phyloP scores from a whole-genome alignment of 345 rosid species.

The Ceriops zippeliana region DNA sequence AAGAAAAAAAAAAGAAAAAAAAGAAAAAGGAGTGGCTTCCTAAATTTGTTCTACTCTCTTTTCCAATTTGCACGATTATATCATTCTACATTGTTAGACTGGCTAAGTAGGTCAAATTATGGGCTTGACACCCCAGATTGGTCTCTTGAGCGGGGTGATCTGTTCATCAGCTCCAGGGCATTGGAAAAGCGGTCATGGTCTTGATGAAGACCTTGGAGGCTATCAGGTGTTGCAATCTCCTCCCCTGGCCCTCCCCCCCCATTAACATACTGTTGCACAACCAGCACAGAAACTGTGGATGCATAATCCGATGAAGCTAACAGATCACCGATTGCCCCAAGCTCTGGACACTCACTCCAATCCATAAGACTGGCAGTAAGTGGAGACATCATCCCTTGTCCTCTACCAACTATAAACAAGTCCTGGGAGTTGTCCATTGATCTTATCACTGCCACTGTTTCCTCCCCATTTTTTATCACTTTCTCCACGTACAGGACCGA shows the following conservation, averaged over 20 bases:
- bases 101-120: no score
- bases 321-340: slow-evolving; percentile 89
- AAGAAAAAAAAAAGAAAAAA: no score
- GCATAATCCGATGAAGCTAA: slow-evolving; percentile 92
- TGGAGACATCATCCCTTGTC: slow-evolving; percentile 67
- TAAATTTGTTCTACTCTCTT: no score
- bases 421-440: slow-evolving; percentile 68
- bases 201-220: neutral
- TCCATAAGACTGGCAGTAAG: slow-evolving; percentile 86
- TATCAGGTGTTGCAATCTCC: neutral
- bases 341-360: slow-evolving; percentile 99
- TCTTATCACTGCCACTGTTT: slow-evolving; percentile 68
- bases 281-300: slow-evolving; percentile 71
- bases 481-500: slow-evolving; percentile 46
- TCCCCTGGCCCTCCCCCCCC: slow-evolving; percentile 32
- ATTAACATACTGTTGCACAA: slow-evolving; percentile 69
- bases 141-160: neutral
- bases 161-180: neutral
- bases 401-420: slow-evolving; percentile 87
- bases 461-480: slow-evolving; percentile 71
- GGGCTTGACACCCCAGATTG: neutral
- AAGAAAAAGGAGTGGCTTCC: no score
- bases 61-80: no score
- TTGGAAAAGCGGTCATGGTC: no score
- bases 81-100: no score